These are phyloP conservation scores for Pythium monospermum DNA, from an alignment of 352 stramenopile species.

Conservation along the genomic window DNA sequence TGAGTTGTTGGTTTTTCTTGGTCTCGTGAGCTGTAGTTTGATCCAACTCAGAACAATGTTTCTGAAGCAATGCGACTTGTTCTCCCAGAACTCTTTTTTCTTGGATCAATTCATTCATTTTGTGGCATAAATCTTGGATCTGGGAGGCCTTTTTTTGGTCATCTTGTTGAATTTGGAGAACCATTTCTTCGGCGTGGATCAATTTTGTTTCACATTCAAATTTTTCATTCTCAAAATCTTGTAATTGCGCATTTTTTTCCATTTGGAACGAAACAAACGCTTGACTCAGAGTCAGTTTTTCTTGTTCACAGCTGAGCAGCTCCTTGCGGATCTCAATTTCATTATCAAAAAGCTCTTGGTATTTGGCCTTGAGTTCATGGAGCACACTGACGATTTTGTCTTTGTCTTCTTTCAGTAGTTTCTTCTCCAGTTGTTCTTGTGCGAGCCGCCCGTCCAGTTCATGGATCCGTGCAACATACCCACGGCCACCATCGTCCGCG, in stretches of 20 bases:
- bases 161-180: conserved; percentile 60
- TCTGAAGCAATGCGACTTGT: conserved; percentile 36
- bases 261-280: conserved; percentile 64
- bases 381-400: conserved; percentile 33
- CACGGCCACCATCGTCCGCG: neutral
- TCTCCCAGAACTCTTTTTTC: conserved; percentile 34
- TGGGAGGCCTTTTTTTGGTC: conserved; percentile 46
- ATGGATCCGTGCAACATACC: conserved; percentile 29
- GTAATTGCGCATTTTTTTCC: conserved; percentile 32
- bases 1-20: conserved; percentile 68
- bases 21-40: conserved; percentile 25
- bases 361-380: conserved; percentile 47
- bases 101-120: conserved; percentile 47
- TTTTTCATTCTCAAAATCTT: conserved; percentile 52
- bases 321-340: conserved; percentile 55
- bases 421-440: conserved; percentile 36
- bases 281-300: conserved; percentile 64
- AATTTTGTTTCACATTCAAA: conserved; percentile 63
- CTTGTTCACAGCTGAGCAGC: conserved; percentile 52
- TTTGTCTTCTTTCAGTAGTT: conserved; percentile 44
- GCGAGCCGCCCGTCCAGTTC: conserved; percentile 38
- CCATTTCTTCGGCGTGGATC: conserved; percentile 50
- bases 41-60: conserved; percentile 27
- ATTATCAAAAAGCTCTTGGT: conserved; percentile 56
- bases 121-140: conserved; percentile 48